Evolutionary conservation across 2,329 filamentous ascomycete species (phyloP).

Genomic region (Chlorencoelia australis): DNA sequence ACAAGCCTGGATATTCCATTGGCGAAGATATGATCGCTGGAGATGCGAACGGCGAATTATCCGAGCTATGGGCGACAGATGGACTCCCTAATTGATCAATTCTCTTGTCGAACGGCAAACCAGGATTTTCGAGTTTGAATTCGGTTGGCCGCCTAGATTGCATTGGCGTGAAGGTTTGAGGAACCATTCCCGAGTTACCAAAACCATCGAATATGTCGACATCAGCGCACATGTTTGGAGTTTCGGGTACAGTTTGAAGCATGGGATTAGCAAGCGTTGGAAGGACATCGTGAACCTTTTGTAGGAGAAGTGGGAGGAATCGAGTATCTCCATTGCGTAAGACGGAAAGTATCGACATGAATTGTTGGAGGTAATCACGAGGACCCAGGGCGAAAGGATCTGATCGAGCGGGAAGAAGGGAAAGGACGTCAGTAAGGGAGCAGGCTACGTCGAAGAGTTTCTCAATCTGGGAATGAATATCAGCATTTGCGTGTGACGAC

Average conservation of each 20-base stretch:
- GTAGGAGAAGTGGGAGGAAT: constrained; percentile 66
- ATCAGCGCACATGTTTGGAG: constrained; percentile 26
- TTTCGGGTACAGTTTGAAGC: constrained; percentile 49
- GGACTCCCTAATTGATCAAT: constrained; percentile 23
- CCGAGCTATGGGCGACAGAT: constrained; percentile 1
- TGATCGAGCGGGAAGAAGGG: constrained; percentile 49
- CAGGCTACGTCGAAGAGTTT: constrained; percentile 71
- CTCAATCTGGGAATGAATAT: constrained; percentile 46
- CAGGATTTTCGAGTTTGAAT: constrained; percentile 23
- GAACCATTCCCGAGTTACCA: constrained; percentile 48
- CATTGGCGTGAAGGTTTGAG: constrained; percentile 19
- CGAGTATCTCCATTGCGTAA: constrained; percentile 68
- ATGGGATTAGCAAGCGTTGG: constrained; percentile 51
- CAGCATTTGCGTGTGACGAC: too few relatives aligned
- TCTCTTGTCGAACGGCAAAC: constrained; percentile 19
- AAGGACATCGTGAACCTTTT: constrained; percentile 64
- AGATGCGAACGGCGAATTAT: constrained; percentile 7
- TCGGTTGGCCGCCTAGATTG: constrained; percentile 16
- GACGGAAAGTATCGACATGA: constrained; percentile 56
- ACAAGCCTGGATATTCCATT: constrained; percentile 8
- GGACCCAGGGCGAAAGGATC: constrained; percentile 57
- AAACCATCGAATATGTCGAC: constrained; percentile 59
- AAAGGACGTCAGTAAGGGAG: constrained; percentile 63
- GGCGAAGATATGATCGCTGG: constrained; percentile 7
- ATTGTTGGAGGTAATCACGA: constrained; percentile 61